Evolutionary conservation across 441 rosid genomes (phyloP), one percentile per base, ranked within the genome.

Genomic region (Breynia disticha): DNA sequence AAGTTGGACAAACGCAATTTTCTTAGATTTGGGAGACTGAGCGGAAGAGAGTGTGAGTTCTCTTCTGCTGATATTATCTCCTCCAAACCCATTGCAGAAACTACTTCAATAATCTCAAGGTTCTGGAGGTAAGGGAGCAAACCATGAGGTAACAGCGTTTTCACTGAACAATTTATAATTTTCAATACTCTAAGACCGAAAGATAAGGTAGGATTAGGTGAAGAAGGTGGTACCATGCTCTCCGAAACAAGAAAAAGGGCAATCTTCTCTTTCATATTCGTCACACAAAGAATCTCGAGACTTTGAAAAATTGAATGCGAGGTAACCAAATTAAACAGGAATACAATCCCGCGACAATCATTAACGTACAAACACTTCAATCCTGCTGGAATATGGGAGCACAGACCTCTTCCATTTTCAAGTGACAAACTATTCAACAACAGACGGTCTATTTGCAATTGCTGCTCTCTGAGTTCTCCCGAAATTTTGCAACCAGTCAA

Each of bases 1-100:
- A 61, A 45, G 3, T 14, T 2, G 1, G 2, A 1, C n/a, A 70
- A 16, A 0, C 5, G 1, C 50, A 65, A 17, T 17, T 0, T 12
- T 42, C 12, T 54, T 21, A 70, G 48, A 3, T 58, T 39, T 16
- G 71, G 59, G 19, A 70, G 58, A 38, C 21, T 7, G 28, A 56
- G 39, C 24, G 19, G 5, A 16, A 16, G 11, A 37, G 41, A 5
- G 11, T 37, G 41, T 0, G 1, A 22, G 11, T 37, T 6, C 55
- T 16, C 47, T 0, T 19, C 10, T 1, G 12, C 24, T n/a, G 42
- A 51, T 56, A 69, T 52, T 48, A 69, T 62, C 59, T 69, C 70
- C 42, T 64, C 66, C 57, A 64, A 11, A 0, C 11, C 69, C 60
- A 0, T 6, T 4, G 1, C 2, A 1, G 16, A 56, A 65, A 46